phyloP scores from a whole-genome alignment of 805 yeast genomes.

The Saccharomycopsis babjevae region DNA sequence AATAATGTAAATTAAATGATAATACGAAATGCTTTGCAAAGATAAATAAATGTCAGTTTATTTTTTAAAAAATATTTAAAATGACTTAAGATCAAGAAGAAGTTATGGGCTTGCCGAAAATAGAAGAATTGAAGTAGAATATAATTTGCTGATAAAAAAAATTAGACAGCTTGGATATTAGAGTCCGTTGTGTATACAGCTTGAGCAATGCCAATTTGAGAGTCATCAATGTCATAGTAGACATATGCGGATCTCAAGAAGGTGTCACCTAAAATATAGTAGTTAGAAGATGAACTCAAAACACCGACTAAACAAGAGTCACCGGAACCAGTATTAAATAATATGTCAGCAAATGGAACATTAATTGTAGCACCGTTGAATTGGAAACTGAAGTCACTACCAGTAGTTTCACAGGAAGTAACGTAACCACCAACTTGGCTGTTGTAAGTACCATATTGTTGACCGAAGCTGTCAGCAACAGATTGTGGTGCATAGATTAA shows the following conservation, averaged over 20 bases:
- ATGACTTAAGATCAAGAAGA: no score
- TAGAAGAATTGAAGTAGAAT: no score
- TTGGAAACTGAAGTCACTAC: constrained; percentile 33
- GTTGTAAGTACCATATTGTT: constrained; percentile 26
- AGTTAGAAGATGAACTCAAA: constrained; percentile 26
- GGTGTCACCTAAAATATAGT: constrained; percentile 41
- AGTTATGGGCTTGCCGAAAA: no score
- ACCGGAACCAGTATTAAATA: constrained; percentile 20
- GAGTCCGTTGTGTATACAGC: constrained; percentile 23
- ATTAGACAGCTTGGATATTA: constrained; percentile 9
- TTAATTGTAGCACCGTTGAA: constrained; percentile 48
- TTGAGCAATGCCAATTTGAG: constrained; percentile 37
- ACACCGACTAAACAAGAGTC: constrained; percentile 38
- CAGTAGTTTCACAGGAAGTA: constrained; percentile 33
- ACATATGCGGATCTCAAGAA: constrained; percentile 44
- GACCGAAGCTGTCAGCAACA: constrained; percentile 20
- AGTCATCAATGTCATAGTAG: constrained; percentile 42
- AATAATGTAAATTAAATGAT: no score
- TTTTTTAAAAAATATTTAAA: no score
- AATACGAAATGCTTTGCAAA: no score
- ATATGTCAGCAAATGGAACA: constrained; percentile 36
- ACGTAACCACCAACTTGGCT: constrained; percentile 34
- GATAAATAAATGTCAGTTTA: no score
- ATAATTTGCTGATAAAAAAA: not conserved
- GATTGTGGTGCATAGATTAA: constrained; percentile 34